A percentile compares a stretch with the other conserved stretches of the same genome.
These are phyloP conservation scores for Lanmaoa pseudosensibilis DNA, from an alignment of 768 basidiomycete species.

Conservation along the genomic window DNA sequence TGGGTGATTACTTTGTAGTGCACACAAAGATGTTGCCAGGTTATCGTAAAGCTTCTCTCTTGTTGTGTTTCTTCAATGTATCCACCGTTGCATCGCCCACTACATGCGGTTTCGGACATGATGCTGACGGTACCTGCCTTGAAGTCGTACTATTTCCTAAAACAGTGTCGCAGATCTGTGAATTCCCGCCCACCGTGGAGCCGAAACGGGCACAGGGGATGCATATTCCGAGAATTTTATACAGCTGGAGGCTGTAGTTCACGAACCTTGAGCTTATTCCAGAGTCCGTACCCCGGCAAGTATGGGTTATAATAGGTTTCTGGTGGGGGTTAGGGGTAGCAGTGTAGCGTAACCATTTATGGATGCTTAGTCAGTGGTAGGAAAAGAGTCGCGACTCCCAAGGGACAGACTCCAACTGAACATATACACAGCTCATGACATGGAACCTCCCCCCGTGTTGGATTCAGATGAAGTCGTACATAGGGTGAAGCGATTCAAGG, in stretches of 20 bases:
- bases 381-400: no score
- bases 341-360: no score
- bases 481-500: slow-evolving; percentile 54
- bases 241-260: no score
- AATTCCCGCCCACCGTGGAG: neutral
- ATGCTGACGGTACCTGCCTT: no score
- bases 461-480: slow-evolving; percentile 29
- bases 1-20: neutral
- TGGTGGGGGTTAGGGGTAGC: no score
- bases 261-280: neutral
- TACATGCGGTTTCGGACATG: no score
- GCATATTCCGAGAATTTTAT: no score
- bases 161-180: slow-evolving; percentile 4
- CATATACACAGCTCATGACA: slow-evolving; percentile 6
- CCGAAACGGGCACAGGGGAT: no score
- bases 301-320: no score
- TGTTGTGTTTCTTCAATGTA: slow-evolving; percentile 6
- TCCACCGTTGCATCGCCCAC: neutral
- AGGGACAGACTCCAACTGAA: no score
- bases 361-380: slow-evolving; percentile 11
- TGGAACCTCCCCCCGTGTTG: slow-evolving; percentile 7
- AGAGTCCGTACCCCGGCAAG: no score
- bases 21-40: neutral
- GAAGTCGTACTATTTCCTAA: neutral
- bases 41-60: neutral